Evolutionary conservation across 2,329 filamentous ascomycete genomes (phyloP), one percentile per base, ranked within the genome.

Genomic region (Apiospora arundinis): DNA sequence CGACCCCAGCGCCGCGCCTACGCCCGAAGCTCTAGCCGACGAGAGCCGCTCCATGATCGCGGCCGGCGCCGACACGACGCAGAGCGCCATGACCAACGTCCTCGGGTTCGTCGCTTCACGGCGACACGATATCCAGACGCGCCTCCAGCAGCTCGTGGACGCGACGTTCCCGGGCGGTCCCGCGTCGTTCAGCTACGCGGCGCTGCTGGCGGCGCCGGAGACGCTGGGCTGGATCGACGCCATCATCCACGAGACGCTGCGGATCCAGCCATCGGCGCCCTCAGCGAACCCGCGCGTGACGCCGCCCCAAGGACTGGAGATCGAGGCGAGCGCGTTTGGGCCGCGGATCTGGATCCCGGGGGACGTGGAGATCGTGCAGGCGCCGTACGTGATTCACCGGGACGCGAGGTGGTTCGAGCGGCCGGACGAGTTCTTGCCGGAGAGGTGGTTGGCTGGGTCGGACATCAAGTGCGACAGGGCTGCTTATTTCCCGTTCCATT

Each of bases 21-120:
- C 69, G 5, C 25, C 60, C 14, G 69, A 70, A 16, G 71, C 71
- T 4, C 32, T 72, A 14, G n/a, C 46, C 25, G 40, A 40, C 42
- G 71, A 72, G 49, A 72, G 71, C 44, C 65, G 71, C 16, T 52
- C 63, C 66, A 72, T 72, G 69, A 70, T 72, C 32, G 71, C 71
- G 9, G 71, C 71, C 1, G 71, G 69, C 7, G 69, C 71, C 23
- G 71, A 72, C 44, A 72, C 71, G 32, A 70, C 69, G 37, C 69
- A 70, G 45, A 72, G 69, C 28, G 71, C 65, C 8, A 60, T 72
- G 69, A 67, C 69, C 14, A 71, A 70, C 32, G 25, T 42, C 12
- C 44, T 72, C n/a, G 68, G 67, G 14, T 72, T 48, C 63, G 42
- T 72, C 16, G 69, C 71, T 18, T 46, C 70, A 45, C n/a, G 49